phyloP scores from a whole-genome alignment of 2,329 filamentous ascomycete species.

The Lasiodiplodia sp. region DNA sequence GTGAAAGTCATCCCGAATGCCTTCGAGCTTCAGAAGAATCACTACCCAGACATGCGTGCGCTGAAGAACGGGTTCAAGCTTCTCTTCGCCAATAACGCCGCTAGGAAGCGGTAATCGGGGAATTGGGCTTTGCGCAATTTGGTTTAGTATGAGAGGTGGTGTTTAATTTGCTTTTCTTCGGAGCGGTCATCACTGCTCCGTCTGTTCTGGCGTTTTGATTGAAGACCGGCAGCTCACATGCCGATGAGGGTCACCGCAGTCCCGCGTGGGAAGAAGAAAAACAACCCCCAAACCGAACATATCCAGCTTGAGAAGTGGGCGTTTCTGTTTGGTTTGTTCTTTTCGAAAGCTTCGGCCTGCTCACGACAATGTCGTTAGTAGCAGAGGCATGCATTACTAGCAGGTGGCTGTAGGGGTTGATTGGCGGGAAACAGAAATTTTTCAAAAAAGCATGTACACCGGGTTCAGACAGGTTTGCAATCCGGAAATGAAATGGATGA shows the following conservation, averaged over 20 bases:
- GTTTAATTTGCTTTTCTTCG: background rate
- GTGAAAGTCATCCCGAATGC: slow-evolving; percentile 93
- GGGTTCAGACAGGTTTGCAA: background rate
- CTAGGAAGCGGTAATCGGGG: slow-evolving; percentile 13
- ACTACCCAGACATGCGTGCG: slow-evolving; percentile 93
- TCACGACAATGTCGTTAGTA: background rate
- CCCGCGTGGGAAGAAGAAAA: background rate
- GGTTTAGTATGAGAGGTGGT: background rate
- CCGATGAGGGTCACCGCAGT: background rate
- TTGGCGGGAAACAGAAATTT: background rate
- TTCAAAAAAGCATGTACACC: slow-evolving; percentile 15
- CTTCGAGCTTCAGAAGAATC: slow-evolving; percentile 86
- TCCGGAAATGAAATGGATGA: slow-evolving; percentile 20
- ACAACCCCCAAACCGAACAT: background rate
- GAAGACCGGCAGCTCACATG: slow-evolving; percentile 7
- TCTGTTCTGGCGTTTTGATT: slow-evolving; percentile 18
- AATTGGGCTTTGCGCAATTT: background rate
- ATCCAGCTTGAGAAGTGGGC: background rate
- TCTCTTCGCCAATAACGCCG: slow-evolving; percentile 65
- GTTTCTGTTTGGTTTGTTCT: background rate
- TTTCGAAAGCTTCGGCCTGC: slow-evolving; percentile 4
- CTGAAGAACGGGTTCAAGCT: slow-evolving; percentile 98
- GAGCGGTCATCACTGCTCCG: slow-evolving; percentile 1
- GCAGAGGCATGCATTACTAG: background rate
- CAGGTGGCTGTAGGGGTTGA: background rate